Evolutionary conservation across 2,329 filamentous ascomycete genomes (phyloP), one percentile per base, ranked within the genome.

Genomic region (Trichoderma koningiopsis): DNA sequence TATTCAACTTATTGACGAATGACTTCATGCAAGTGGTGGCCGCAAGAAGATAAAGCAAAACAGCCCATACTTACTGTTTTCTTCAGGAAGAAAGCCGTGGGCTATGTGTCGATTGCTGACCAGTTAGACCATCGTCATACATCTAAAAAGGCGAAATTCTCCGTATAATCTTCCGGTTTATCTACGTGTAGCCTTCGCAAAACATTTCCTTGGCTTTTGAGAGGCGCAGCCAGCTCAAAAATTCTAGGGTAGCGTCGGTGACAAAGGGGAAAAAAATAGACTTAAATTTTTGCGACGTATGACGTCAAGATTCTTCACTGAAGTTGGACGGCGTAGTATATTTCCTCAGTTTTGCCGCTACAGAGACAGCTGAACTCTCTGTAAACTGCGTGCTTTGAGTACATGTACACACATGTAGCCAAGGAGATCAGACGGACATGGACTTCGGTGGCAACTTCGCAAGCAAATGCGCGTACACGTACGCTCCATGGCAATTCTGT

Each of bases 41-140:
- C 59, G 68, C 61, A 59, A 66, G 52, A 53, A 61, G 22, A 59
- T 62, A 8, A 53, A 69, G 3, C 37, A 66, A 40, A 62, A 61
- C 33, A 14, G 14, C 33, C 2, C 58, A 53, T 53, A 31, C 49
- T 53, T 4, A 27, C 68, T 4, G 24, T 69, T 8, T 61, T 57
- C 16, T 58, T 58, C 52, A 40, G 31, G 29, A 66, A 14, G 37
- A 66, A 22, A 66, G 68, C 7, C 53, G 66, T 35, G 61, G 53
- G 27, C 33, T 58, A 6, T 69, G 29, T 37, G 57, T 19, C 19
- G 6, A 43, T 43, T 7, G 3, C 16, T 43, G 19, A 19, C 7
- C 7, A 19, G 16, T 7, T 16, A 19, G 16, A 19, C 40, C 19
- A 10, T 43, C 19, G 19, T 53, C 53, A 59, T 40, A 66, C 40